phyloP scores from a whole-genome alignment of 2,329 filamentous ascomycete species.

The Claviceps monticola region DNA sequence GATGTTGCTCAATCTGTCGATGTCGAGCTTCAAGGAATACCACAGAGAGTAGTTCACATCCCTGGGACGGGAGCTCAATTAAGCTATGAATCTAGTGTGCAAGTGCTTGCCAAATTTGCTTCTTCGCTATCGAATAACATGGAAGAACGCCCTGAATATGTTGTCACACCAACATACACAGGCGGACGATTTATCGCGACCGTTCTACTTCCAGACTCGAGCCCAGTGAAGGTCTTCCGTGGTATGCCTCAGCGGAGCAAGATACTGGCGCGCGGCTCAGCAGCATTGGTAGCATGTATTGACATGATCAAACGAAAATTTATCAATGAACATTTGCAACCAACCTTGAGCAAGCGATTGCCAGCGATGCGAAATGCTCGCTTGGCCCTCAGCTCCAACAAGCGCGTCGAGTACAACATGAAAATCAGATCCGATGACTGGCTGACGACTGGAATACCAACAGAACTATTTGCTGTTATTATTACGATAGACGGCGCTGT shows the following conservation, averaged over 20 bases:
- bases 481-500: constrained; percentile 44
- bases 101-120: constrained; percentile 59
- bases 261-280: constrained; percentile 69
- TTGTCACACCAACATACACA: constrained; percentile 32
- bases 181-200: constrained; percentile 58
- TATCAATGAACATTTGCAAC: constrained; percentile 61
- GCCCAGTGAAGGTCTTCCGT: constrained; percentile 52
- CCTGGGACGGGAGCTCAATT: constrained; percentile 59
- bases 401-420: constrained; percentile 62
- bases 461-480: constrained; percentile 44
- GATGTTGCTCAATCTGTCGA: constrained; percentile 11
- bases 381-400: constrained; percentile 68
- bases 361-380: constrained; percentile 79
- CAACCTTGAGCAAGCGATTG: constrained; percentile 55
- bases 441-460: constrained; percentile 32
- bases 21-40: constrained; percentile 10
- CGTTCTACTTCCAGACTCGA: constrained; percentile 60
- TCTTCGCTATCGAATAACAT: constrained; percentile 37
- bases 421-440: constrained; percentile 66
- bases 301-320: constrained; percentile 50
- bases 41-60: constrained; percentile 43
- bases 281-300: constrained; percentile 73
- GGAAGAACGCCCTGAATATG: constrained; percentile 39
- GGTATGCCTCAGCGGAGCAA: constrained; percentile 57
- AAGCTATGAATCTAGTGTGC: constrained; percentile 61